Percentiles rank a stretch among this genome's conserved stretches.
Evolutionary conservation across 179 eudicot species (phyloP).

Genomic region (Nepenthes alata): DNA sequence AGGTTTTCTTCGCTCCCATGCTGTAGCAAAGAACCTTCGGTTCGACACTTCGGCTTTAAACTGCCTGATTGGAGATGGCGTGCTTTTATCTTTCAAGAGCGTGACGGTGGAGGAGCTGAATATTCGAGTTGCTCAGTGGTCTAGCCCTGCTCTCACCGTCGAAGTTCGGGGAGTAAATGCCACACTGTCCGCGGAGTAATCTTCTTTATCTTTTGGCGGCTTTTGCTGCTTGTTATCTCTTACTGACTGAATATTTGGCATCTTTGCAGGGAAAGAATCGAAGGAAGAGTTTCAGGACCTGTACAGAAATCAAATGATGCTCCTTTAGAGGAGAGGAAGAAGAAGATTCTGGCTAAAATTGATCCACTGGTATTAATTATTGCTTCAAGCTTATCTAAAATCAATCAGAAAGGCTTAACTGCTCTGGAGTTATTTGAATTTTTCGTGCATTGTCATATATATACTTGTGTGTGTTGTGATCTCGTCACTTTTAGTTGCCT

Average conservation of each 20-base stretch:
- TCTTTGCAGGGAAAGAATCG: conserved; percentile 34
- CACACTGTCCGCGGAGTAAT: conserved; percentile 38
- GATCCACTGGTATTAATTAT: conserved; percentile 56
- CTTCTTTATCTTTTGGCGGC: background rate
- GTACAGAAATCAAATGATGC: conserved; percentile 24
- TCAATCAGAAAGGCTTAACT: no score
- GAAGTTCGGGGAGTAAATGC: conserved; percentile 45
- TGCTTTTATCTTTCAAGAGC: conserved; percentile 30
- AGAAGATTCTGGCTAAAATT: conserved; percentile 39
- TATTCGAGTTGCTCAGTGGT: conserved; percentile 41
- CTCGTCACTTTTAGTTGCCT: no score
- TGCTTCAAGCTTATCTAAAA: no score
- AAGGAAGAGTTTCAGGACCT: conserved; percentile 14
- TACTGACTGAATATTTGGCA: background rate
- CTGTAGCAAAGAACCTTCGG: conserved; percentile 30
- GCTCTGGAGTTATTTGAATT: background rate
- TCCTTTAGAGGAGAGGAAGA: conserved; percentile 30
- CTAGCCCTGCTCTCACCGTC: conserved; percentile 42
- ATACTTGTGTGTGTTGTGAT: background rate
- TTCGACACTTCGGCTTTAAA: conserved; percentile 37
- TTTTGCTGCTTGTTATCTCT: background rate
- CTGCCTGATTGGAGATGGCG: conserved; percentile 22
- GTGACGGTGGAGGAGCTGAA: conserved; percentile 37
- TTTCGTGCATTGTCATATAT: background rate
- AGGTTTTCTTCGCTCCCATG: conserved; percentile 48